Conservation (phyloP, 2,329 filamentous ascomycete genomes). For the Aspergillus pseudotamarii region DNA sequence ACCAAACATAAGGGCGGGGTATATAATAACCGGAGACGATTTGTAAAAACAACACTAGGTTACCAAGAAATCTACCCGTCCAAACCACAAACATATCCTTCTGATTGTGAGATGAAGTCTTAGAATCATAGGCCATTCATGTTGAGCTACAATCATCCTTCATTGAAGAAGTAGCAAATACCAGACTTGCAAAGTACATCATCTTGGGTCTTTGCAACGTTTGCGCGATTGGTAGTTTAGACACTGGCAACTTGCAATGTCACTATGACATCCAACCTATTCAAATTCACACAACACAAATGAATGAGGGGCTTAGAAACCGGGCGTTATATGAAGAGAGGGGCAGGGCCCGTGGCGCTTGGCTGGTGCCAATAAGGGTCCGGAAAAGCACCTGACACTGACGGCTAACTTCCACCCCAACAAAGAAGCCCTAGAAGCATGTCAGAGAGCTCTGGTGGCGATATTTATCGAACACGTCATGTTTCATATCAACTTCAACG, state of each 20-base stretch:
- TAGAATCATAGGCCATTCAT: not conserved
- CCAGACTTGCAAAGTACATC: not conserved
- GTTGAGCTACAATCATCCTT: not conserved
- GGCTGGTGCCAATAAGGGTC: not conserved
- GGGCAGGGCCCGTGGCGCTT: not conserved
- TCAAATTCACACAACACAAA: not conserved
- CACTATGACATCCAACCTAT: not conserved
- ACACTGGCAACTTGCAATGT: not conserved
- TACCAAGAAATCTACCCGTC: not conserved
- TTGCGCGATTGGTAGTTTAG: not conserved
- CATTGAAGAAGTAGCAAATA: not conserved
- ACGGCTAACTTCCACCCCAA: not conserved
- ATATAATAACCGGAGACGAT: not conserved
- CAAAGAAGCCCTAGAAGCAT: not conserved
- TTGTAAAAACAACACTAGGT: not conserved
- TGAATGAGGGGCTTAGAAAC: not conserved
- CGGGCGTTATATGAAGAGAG: not conserved
- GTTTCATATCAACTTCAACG: not conserved
- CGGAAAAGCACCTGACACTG: not conserved
- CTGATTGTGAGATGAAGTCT: not conserved
- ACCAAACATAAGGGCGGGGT: not conserved
- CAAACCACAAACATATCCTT: not conserved
- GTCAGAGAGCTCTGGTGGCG: not conserved
- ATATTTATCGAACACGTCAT: not conserved
- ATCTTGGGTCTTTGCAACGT: not conserved